These are phyloP conservation scores for Fusarium udum DNA, from an alignment of 2,329 filamentous ascomycete genomes.

Conservation along the genomic window DNA sequence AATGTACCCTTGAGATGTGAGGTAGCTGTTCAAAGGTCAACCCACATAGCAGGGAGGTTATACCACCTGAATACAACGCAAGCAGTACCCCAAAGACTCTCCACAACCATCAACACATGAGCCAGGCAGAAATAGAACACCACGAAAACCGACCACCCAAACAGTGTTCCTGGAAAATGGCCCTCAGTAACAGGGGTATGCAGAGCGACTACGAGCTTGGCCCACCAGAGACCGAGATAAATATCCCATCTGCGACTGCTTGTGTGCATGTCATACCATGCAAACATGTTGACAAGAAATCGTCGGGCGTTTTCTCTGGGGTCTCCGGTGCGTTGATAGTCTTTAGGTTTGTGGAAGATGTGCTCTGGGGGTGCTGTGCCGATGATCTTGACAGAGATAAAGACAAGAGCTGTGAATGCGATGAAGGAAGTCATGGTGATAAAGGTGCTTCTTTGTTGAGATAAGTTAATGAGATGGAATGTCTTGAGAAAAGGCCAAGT, in stretches of 20 bases:
- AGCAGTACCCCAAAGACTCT: background rate
- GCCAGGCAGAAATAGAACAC: background rate
- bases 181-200: background rate
- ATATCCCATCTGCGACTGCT: background rate
- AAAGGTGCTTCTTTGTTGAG: background rate
- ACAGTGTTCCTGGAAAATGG: background rate
- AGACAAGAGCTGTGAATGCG: background rate
- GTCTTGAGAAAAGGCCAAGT: background rate
- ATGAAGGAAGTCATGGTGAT: background rate
- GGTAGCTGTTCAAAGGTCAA: background rate
- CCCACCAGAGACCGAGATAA: background rate
- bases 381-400: background rate
- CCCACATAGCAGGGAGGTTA: background rate
- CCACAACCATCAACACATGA: background rate
- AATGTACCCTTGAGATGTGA: background rate
- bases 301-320: background rate
- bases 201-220: background rate
- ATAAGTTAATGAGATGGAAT: background rate
- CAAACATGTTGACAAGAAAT: rapidly evolving
- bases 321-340: background rate
- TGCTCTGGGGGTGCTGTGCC: background rate
- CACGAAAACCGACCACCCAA: background rate
- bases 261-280: background rate
- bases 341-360: background rate
- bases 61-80: background rate